Percentiles rank a stretch among this genome's conserved stretches.
These are phyloP conservation scores for Globisporangium radiosum DNA, from an alignment of 352 stramenopile genomes.

Conservation along the genomic window DNA sequence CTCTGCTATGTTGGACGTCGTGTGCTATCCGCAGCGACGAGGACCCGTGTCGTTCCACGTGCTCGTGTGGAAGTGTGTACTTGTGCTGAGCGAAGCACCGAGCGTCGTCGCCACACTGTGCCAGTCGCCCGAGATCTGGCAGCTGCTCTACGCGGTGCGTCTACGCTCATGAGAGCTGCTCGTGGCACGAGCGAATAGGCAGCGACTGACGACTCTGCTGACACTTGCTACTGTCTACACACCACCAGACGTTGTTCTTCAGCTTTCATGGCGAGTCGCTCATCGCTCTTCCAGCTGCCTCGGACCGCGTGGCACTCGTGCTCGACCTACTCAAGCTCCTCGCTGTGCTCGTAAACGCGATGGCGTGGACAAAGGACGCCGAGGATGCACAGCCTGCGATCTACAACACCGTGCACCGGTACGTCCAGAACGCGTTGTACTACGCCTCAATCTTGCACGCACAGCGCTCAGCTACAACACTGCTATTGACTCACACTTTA, in stretches of 20 bases:
- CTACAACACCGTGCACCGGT: conserved; percentile 22
- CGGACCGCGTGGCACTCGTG: conserved; percentile 22
- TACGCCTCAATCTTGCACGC: too few relatives aligned
- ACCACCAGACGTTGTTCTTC: conserved; percentile 44
- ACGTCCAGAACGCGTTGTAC: neutral
- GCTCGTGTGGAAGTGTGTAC: conserved; percentile 52
- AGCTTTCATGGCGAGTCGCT: conserved; percentile 15
- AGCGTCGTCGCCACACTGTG: conserved; percentile 22
- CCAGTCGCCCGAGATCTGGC: conserved; percentile 29
- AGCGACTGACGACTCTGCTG: too few relatives aligned
- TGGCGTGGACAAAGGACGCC: conserved; percentile 35
- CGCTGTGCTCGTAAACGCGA: conserved; percentile 46
- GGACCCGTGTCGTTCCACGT: conserved; percentile 31
- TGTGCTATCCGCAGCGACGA: conserved; percentile 3
- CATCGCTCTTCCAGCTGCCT: conserved; percentile 11
- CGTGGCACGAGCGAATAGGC: too few relatives aligned
- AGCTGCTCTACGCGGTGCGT: conserved; percentile 31
- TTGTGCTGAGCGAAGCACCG: conserved; percentile 42
- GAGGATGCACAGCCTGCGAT: conserved; percentile 20
- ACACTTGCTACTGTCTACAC: neutral
- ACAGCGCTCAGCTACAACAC: too few relatives aligned
- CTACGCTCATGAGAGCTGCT: neutral
- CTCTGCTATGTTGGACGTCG: too few relatives aligned
- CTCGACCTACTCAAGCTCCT: conserved; percentile 58
- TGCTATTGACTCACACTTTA: too few relatives aligned